A percentile compares a stretch with the other conserved stretches of the same genome.
phyloP scores from a whole-genome alignment of 176 grass and related monocot species.

The Thinopyrum elongatum region DNA sequence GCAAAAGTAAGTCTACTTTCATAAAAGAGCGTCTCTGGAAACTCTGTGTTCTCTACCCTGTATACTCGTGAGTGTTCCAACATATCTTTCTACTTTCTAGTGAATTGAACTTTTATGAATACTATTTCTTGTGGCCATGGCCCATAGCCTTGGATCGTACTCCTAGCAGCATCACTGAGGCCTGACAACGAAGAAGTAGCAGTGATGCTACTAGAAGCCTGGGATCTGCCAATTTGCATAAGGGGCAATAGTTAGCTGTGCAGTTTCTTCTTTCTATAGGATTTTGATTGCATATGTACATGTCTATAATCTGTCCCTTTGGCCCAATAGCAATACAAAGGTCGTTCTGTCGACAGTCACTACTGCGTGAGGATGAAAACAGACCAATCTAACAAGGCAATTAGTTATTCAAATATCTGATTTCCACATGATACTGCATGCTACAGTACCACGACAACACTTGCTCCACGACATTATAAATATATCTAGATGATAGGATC shows the following conservation, averaged over 20 bases:
- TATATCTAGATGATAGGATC: neutral
- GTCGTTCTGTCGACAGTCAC: neutral
- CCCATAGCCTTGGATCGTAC: too few relatives aligned
- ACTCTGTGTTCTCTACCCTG: neutral
- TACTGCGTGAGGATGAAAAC: neutral
- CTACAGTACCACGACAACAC: too few relatives aligned
- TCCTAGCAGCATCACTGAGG: too few relatives aligned
- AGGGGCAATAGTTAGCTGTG: too few relatives aligned
- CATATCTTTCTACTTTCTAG: neutral
- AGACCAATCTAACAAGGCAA: neutral
- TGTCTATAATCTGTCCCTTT: too few relatives aligned
- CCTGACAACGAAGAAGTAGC: too few relatives aligned
- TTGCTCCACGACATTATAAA: neutral
- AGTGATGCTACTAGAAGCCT: too few relatives aligned
- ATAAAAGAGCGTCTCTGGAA: neutral
- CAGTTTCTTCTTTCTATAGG: too few relatives aligned
- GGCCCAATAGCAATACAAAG: too few relatives aligned
- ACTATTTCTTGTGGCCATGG: neutral
- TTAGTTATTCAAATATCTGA: neutral
- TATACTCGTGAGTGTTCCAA: neutral
- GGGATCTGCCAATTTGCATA: too few relatives aligned
- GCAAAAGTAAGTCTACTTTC: slow-evolving; percentile 54
- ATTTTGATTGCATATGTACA: too few relatives aligned
- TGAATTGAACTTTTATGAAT: neutral
- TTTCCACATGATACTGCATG: neutral